Evolutionary conservation across 139 green algal genomes (phyloP).

Genomic region (Tetraselmis striata): DNA sequence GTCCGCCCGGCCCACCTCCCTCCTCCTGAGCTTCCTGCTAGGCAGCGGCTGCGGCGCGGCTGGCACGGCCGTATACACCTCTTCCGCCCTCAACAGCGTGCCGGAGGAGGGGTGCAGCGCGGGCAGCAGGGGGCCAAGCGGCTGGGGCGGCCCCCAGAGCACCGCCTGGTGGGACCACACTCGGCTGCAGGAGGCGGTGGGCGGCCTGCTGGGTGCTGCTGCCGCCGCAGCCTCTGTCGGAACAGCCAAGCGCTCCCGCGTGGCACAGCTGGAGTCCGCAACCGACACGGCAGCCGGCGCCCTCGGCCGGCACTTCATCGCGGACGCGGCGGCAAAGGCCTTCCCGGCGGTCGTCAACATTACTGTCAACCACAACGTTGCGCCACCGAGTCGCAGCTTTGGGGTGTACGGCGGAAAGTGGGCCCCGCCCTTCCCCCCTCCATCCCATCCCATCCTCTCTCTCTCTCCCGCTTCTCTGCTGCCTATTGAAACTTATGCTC

Average conservation of each 20-base stretch:
- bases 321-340: conserved; percentile 51
- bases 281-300: not conserved
- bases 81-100: not conserved
- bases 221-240: not conserved
- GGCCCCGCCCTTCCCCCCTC: not conserved
- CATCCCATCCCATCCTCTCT: too few species aligned
- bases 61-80: not conserved
- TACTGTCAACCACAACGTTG: conserved; percentile 14
- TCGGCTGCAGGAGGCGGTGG: conserved; percentile 52
- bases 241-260: not conserved
- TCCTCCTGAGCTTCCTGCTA: not conserved
- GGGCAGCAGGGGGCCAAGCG: not conserved
- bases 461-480: too few species aligned
- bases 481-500: too few species aligned
- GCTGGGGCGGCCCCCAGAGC: conserved; percentile 7
- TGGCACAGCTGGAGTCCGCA: not conserved
- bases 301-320: conserved; percentile 44
- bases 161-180: conserved; percentile 62
- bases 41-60: not conserved
- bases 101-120: not conserved
- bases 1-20: not conserved
- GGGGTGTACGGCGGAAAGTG: not conserved
- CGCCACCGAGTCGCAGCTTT: not conserved
- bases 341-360: conserved; percentile 56
- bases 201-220: not conserved